Percentiles rank a stretch among this genome's conserved stretches.
These are phyloP conservation scores for Thermomucor indicae-seudaticae DNA, from an alignment of 371 early-diverging fungal genomes.

Conservation along the genomic window DNA sequence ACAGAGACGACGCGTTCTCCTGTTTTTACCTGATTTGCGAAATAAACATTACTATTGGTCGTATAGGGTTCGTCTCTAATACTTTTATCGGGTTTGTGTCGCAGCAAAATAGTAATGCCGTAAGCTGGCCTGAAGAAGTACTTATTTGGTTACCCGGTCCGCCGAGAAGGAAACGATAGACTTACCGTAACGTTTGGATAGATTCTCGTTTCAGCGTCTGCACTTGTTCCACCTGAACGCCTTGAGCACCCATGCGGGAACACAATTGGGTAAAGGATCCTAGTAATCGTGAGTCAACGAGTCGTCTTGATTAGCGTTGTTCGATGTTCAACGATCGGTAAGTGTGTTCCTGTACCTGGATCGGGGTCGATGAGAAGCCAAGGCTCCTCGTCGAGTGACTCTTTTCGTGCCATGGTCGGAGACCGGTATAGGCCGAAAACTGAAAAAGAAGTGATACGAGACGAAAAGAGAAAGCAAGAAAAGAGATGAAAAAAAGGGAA, in stretches of 20 bases:
- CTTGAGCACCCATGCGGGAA: constrained; percentile 16
- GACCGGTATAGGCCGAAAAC: not conserved
- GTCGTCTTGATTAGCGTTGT: no score
- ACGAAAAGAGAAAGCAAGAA: constrained; percentile 5
- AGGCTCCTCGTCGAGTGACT: constrained; percentile 2
- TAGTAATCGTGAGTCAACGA: constrained; percentile 11
- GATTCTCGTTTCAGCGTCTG: constrained; percentile 15
- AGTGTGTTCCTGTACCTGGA: constrained; percentile 3
- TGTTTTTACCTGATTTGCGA: constrained; percentile 31
- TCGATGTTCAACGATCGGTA: not conserved
- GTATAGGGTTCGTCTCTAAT: constrained; percentile 9
- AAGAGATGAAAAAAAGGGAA: not conserved
- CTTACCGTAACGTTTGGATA: constrained; percentile 13
- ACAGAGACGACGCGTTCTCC: not conserved
- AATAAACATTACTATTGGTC: constrained; percentile 16
- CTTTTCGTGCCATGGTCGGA: constrained; percentile 5
- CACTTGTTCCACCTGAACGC: constrained; percentile 27
- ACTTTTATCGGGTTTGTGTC: constrained; percentile 8
- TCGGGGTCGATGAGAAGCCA: constrained; percentile 13
- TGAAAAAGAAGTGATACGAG: not conserved
- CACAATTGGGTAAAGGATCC: constrained; percentile 17
- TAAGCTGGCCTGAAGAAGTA: constrained; percentile 19
- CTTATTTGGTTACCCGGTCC: not conserved
- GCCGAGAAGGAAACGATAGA: constrained; percentile 2
- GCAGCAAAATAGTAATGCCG: constrained; percentile 27